These are phyloP conservation scores for Scutellaria barbata DNA, from an alignment of 257 asterid genomes.

Conservation along the genomic window DNA sequence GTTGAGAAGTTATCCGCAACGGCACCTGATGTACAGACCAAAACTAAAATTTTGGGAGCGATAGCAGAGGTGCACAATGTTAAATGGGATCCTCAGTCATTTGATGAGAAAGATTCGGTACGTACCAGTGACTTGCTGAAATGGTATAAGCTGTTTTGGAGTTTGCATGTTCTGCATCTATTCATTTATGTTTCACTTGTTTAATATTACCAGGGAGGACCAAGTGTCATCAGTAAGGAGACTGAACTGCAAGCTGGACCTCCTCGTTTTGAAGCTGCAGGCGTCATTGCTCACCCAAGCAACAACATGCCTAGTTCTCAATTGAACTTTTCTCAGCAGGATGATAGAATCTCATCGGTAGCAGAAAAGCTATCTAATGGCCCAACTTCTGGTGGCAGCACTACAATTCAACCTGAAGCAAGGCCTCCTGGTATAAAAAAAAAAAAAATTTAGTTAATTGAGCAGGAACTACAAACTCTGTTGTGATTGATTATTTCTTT, in stretches of 20 bases:
- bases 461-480: background rate
- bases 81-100: conserved; percentile 74
- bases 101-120: conserved; percentile 51
- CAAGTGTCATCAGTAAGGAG: conserved; percentile 53
- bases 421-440: conserved; percentile 64
- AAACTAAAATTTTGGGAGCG: conserved; percentile 60
- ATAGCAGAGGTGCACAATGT: conserved; percentile 85
- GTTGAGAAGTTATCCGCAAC: conserved; percentile 87
- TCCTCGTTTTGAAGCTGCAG: conserved; percentile 44
- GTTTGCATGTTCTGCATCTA: conserved; percentile 13
- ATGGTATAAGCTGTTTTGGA: conserved; percentile 38
- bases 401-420: conserved; percentile 43
- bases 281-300: conserved; percentile 44
- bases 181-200: conserved; percentile 6
- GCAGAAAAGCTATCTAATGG: conserved; percentile 43
- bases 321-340: conserved; percentile 44
- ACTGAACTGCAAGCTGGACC: conserved; percentile 46
- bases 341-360: conserved; percentile 44
- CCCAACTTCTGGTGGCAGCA: conserved; percentile 41
- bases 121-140: conserved; percentile 68
- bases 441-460: background rate
- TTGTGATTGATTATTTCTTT: conserved; percentile 28
- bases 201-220: conserved; percentile 62
- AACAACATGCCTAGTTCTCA: conserved; percentile 43
- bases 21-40: conserved; percentile 84